Evolutionary conservation across 257 asterid species (phyloP).

Genomic region (Salvia splendens): DNA sequence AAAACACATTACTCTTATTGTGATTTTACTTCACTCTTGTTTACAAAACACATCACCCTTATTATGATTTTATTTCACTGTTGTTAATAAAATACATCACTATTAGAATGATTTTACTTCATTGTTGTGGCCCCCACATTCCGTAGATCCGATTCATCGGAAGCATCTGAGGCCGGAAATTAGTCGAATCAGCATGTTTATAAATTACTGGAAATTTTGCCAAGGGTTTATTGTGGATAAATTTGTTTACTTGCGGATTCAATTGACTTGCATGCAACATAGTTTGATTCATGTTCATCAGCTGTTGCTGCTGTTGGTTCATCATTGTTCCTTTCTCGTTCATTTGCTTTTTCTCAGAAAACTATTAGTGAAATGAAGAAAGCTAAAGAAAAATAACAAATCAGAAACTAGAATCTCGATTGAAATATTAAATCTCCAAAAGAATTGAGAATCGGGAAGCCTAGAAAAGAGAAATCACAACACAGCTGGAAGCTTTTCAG

Average conservation of each 20-base stretch:
- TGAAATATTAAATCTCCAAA: not conserved
- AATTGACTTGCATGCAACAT: too few relatives aligned
- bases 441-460: slow-evolving; percentile 17
- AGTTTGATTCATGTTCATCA: slow-evolving; percentile 49
- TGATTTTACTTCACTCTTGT: too few relatives aligned
- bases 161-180: slow-evolving; percentile 46
- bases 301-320: slow-evolving; percentile 51
- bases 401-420: not conserved
- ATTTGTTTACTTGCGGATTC: slow-evolving; percentile 46
- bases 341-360: slow-evolving; percentile 35
- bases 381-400: not conserved
- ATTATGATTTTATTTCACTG: too few relatives aligned
- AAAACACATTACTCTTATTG: too few relatives aligned
- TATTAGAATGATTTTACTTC: too few relatives aligned
- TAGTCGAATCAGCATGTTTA: slow-evolving; percentile 6
- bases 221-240: slow-evolving; percentile 14
- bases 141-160: slow-evolving; percentile 64
- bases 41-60: too few relatives aligned
- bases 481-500: slow-evolving; percentile 10
- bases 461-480: not conserved
- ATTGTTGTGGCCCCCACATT: slow-evolving; percentile 63
- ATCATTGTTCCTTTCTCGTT: slow-evolving; percentile 65
- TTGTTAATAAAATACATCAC: too few relatives aligned
- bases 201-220: not conserved
- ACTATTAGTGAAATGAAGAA: not conserved